phyloP scores from a whole-genome alignment of 257 asterid species.

The Plantago ovata region DNA sequence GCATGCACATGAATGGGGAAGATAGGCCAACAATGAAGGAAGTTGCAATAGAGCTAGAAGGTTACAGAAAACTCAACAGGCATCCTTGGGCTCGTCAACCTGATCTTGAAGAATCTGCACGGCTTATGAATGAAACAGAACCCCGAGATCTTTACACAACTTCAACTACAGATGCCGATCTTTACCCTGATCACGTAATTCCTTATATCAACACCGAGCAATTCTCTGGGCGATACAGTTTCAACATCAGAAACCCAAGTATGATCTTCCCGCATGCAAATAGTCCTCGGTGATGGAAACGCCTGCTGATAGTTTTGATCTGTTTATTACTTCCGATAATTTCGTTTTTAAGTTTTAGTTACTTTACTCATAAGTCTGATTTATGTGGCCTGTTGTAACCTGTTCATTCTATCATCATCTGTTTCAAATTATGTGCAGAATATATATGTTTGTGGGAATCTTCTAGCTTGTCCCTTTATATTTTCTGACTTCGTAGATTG shows the following conservation, averaged over 20 bases:
- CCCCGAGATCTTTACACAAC: constrained; percentile 35
- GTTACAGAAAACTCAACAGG: constrained; percentile 40
- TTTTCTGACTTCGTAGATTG: too few relatives aligned
- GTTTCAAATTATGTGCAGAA: too few relatives aligned
- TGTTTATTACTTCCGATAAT: neutral
- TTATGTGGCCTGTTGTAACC: too few relatives aligned
- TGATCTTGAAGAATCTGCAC: constrained; percentile 22
- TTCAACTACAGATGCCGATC: constrained; percentile 27
- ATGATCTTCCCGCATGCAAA: constrained; percentile 24
- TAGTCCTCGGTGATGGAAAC: constrained; percentile 29
- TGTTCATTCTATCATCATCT: too few relatives aligned
- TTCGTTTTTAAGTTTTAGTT: neutral
- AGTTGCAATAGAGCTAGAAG: constrained; percentile 55
- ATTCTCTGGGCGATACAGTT: constrained; percentile 34
- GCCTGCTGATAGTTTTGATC: neutral
- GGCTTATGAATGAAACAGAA: constrained; percentile 25
- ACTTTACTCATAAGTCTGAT: neutral
- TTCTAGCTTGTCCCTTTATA: too few relatives aligned
- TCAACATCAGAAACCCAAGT: constrained; percentile 20
- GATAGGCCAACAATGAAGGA: too few relatives aligned
- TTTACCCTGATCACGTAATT: constrained; percentile 35
- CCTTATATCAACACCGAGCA: constrained; percentile 18
- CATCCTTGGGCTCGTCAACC: constrained; percentile 48
- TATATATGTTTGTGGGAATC: too few relatives aligned
- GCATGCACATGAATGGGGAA: constrained; percentile 26